Conservation (phyloP, 768 basidiomycete genomes). For the Pleurotus djamor region DNA sequence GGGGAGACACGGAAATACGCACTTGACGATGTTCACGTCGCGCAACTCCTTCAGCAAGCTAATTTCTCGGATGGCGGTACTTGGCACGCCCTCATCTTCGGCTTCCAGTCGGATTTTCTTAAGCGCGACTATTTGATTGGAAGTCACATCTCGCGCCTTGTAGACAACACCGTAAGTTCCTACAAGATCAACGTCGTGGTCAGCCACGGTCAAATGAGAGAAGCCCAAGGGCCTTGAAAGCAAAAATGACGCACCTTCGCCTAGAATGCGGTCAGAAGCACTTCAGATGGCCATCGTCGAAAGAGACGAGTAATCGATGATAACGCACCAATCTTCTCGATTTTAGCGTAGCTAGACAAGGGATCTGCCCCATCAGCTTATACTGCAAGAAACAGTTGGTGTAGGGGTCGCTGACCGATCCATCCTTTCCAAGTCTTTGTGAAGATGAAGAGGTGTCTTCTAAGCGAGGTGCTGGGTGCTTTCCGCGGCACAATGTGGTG, state of each 20-base stretch:
- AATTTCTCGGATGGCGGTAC: conserved; percentile 98
- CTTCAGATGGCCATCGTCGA: not conserved
- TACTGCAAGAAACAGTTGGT: conserved; percentile 9
- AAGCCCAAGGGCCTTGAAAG: not conserved
- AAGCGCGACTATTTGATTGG: conserved; percentile 85
- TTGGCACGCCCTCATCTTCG: conserved; percentile 98
- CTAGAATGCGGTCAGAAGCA: conserved; percentile 22
- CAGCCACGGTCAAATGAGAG: conserved; percentile 11
- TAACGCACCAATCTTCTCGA: conserved; percentile 95
- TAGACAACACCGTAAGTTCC: conserved; percentile 99
- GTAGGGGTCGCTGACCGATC: conserved; percentile 36
- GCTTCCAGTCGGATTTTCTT: conserved; percentile 99
- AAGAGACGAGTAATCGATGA: conserved; percentile 5
- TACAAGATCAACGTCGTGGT: conserved; percentile 25
- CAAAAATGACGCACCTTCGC: conserved; percentile 41
- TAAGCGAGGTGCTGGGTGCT: too few species aligned
- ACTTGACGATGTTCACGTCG: conserved; percentile 96
- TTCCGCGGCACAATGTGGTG: too few species aligned
- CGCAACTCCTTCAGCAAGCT: conserved; percentile 95
- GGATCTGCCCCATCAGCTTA: conserved; percentile 14
- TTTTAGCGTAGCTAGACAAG: conserved; percentile 81
- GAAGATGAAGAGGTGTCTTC: conserved; percentile 3
- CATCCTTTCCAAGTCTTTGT: conserved; percentile 23
- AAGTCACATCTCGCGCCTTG: conserved; percentile 84
- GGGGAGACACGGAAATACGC: conserved; percentile 17